Conservation (phyloP, 352 stramenopile genomes). For the Phytophthora tentaculata region DNA sequence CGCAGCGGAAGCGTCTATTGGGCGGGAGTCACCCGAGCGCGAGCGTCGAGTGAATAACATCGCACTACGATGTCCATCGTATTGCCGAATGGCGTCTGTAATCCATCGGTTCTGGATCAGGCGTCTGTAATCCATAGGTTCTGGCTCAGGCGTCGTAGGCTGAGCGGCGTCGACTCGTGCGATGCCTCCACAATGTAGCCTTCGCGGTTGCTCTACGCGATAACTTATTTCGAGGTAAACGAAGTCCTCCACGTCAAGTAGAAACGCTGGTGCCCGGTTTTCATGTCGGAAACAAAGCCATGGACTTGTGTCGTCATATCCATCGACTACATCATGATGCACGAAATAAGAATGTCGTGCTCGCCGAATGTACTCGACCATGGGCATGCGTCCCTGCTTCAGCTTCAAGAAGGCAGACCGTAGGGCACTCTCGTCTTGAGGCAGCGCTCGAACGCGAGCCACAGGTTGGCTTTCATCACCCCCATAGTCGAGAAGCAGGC, state of each 20-base stretch:
- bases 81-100: background rate
- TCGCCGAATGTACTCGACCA: conserved; percentile 30
- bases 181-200: too few relatives aligned
- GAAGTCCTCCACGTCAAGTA: conserved; percentile 1
- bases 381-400: conserved; percentile 18
- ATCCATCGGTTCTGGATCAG: background rate
- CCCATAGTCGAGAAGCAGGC: too few relatives aligned
- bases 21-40: too few relatives aligned
- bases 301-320: conserved; percentile 32
- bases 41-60: background rate
- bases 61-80: background rate
- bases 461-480: conserved; percentile 6
- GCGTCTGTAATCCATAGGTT: background rate
- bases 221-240: background rate
- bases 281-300: conserved; percentile 5
- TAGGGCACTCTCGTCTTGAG: conserved; percentile 21
- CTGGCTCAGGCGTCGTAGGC: background rate
- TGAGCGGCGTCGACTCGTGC: background rate
- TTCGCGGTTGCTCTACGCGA: background rate
- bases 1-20: too few relatives aligned
- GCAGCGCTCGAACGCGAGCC: conserved; percentile 22
- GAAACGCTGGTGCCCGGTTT: conserved; percentile 9
- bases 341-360: conserved; percentile 28
- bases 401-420: conserved; percentile 17
- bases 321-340: conserved; percentile 11